Base-by-base conservation (phyloP, 225 moss, liverwort and hornwort genomes). In the Asterella californica region DNA sequence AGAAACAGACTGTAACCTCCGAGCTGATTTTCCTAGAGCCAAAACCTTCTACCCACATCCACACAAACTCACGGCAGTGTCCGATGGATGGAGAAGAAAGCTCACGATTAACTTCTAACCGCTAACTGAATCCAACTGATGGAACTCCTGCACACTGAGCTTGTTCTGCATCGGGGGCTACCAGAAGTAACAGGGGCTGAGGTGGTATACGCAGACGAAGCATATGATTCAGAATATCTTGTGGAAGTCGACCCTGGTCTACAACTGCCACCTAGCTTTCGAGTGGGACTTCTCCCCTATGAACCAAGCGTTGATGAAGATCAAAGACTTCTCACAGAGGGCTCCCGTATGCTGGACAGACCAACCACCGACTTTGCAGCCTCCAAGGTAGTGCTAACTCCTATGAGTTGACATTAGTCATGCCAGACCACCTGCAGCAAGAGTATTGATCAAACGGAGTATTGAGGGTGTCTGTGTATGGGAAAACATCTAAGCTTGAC, bases 211-310 rank as follows among this genome's bases (percentile, higher is more conserved):
- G 34, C 36, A 67, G 22, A 38, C 38, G 69, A 45, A 42, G 37
- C 38, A 70, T 38, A 70, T 70, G 38, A 70, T 70, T 70, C 21
- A 70, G 37, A 70, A 38, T 70, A 24, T 70, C 69, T 45, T 38
- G n/a, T n/a, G 0, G 22, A 30, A 45, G 38, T 70, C 30, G 38
- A 70, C 38, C 6, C 69, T 37, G 21, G 5, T 67, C 38, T 70
- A 24, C 8, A 11, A 37, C 38, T 70, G 69, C 69, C 65, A 70
- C 38, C 68, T 68, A 45, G 69, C 42, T 11, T 38, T 70, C 21
- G 38, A 70, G 25, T 30, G 73, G 7, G 73, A 73, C 50, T 52
- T 50, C 73, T 73, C 19, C 45, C 10, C 21, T 11, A 50, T 47
- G 45, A 46, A 72, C 71, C 67, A 36, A n/a, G 34, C 67, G 34